These are phyloP conservation scores for Ophiostoma ips DNA, from an alignment of 2,329 filamentous ascomycete genomes.

Conservation along the genomic window DNA sequence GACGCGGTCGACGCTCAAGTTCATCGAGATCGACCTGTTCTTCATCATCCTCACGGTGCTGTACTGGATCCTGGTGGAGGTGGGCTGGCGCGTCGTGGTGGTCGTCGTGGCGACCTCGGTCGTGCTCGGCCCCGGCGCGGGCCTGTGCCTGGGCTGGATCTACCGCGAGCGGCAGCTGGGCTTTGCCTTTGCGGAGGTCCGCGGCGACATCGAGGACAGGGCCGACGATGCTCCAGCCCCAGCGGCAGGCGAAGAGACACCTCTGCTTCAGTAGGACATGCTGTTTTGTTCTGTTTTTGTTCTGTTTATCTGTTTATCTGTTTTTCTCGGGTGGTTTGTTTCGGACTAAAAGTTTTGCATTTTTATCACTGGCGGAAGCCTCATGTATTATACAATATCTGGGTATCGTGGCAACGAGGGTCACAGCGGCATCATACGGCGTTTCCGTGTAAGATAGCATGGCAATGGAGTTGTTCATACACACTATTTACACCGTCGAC, in stretches of 20 bases:
- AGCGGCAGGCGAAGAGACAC: constrained; percentile 19
- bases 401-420: no score
- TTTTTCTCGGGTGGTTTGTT: no score
- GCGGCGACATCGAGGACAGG: not conserved
- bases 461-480: no score
- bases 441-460: no score
- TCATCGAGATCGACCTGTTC: constrained; percentile 32
- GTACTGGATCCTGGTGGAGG: constrained; percentile 40
- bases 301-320: not conserved
- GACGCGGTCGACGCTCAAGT: constrained; percentile 31
- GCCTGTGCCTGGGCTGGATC: constrained; percentile 22
- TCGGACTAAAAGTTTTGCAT: no score
- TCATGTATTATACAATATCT: no score
- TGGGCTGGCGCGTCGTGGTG: constrained; percentile 25
- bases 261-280: constrained; percentile 16
- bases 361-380: no score
- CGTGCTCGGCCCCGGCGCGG: constrained; percentile 24
- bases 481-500: no score
- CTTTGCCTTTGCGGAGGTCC: constrained; percentile 1
- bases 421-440: no score
- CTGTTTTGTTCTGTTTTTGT: not conserved
- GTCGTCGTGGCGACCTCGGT: constrained; percentile 17
- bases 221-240: not conserved
- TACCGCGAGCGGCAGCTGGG: constrained; percentile 18
- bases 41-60: constrained; percentile 33